Conservation (phyloP, 2,329 filamentous ascomycete genomes). For the Fusarium dlaminii region DNA sequence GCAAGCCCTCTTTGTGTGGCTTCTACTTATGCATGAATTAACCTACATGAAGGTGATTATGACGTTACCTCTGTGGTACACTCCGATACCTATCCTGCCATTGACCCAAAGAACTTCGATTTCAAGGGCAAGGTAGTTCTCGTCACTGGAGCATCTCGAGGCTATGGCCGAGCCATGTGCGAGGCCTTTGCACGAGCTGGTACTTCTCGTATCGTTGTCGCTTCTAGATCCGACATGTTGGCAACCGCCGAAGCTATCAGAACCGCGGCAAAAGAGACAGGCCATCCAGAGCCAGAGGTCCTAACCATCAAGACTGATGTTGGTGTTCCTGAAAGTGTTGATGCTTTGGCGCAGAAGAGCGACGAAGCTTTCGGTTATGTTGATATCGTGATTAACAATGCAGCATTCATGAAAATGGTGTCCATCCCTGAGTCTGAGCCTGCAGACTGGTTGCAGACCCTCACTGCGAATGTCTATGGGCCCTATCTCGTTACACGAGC, state of each 20-base stretch:
- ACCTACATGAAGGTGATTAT: neutral
- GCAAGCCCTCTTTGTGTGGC: rapidly evolving
- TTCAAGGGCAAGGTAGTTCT: neutral
- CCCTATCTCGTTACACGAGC: constrained; percentile 5
- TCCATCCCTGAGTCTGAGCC: constrained; percentile 7
- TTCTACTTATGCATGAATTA: neutral
- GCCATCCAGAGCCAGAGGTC: neutral
- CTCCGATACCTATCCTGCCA: constrained; percentile 5
- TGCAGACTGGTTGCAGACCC: constrained; percentile 3
- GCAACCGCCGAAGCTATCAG: neutral
- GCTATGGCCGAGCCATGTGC: constrained; percentile 13
- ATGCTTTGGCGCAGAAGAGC: neutral
- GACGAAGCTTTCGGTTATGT: neutral
- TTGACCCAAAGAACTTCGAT: constrained; percentile 3
- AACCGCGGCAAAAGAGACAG: neutral
- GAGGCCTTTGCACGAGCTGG: neutral
- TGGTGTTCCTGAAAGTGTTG: constrained; percentile 1
- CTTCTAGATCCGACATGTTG: constrained; percentile 4
- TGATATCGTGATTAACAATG: constrained; percentile 13
- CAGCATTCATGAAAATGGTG: constrained; percentile 12
- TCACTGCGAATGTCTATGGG: neutral
- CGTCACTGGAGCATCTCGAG: constrained; percentile 14
- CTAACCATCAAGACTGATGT: constrained; percentile 3
- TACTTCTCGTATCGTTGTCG: neutral
- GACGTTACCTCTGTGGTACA: neutral